Evolutionary conservation across 257 asterid species (phyloP).

Genomic region (Galeopsis tetrahit): DNA sequence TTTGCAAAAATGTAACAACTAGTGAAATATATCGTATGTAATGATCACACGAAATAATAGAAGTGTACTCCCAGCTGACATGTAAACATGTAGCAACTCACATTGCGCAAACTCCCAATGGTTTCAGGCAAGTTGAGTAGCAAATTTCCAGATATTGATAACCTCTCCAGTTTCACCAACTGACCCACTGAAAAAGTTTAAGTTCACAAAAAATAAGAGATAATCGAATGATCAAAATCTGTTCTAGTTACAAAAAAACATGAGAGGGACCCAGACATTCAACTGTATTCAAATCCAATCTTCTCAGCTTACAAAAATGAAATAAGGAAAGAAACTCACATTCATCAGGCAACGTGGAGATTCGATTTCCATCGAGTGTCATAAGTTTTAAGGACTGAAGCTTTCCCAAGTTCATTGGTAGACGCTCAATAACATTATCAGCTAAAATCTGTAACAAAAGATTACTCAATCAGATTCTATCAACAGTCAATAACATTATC

Average conservation of each 20-base stretch:
- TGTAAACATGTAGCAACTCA: constrained; percentile 48
- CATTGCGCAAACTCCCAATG: constrained; percentile 98
- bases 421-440: constrained; percentile 75
- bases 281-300: constrained; percentile 18
- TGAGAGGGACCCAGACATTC: constrained; percentile 22
- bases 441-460: constrained; percentile 70
- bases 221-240: constrained; percentile 31
- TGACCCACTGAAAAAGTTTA: constrained; percentile 79
- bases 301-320: constrained; percentile 3
- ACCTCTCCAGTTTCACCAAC: constrained; percentile 89
- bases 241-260: constrained; percentile 23
- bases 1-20: constrained; percentile 16
- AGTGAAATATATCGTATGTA: background rate
- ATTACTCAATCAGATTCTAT: background rate
- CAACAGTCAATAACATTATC: constrained; percentile 67
- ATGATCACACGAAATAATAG: background rate
- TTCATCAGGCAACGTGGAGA: constrained; percentile 89
- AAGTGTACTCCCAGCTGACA: constrained; percentile 14
- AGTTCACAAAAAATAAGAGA: constrained; percentile 12
- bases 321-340: constrained; percentile 50
- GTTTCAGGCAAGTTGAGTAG: constrained; percentile 80
- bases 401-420: constrained; percentile 90
- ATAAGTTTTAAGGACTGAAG: constrained; percentile 82
- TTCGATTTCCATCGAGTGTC: constrained; percentile 80
- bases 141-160: constrained; percentile 74